Evolutionary conservation across 768 basidiomycete genomes (phyloP).

Genomic region (Tubosaeta sp.): DNA sequence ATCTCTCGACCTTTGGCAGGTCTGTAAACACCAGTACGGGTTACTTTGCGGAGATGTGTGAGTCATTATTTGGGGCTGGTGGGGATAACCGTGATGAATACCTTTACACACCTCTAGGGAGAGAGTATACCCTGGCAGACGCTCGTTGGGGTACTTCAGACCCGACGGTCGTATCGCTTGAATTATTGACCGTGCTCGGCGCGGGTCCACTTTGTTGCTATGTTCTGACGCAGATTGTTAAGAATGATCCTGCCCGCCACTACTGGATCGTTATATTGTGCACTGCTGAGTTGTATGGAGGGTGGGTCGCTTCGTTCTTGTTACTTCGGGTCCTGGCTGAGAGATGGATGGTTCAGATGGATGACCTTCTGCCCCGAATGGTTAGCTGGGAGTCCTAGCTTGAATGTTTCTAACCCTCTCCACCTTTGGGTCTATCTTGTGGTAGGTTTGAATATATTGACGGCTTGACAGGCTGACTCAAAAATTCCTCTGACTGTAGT

Average conservation of each 20-base stretch:
- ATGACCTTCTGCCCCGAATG: slow-evolving; percentile 91
- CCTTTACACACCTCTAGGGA: slow-evolving; percentile 46
- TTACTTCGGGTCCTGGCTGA: neutral
- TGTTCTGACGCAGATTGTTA: slow-evolving; percentile 61
- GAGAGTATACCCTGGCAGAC: slow-evolving; percentile 77
- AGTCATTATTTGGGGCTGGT: slow-evolving; percentile 21
- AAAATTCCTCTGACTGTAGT: slow-evolving; percentile 36
- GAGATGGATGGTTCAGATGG: slow-evolving; percentile 41
- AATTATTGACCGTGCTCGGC: slow-evolving; percentile 73
- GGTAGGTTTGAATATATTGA: slow-evolving; percentile 41
- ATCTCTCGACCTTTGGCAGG: slow-evolving; percentile 69
- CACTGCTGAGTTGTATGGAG: slow-evolving; percentile 76
- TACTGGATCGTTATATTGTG: slow-evolving; percentile 74
- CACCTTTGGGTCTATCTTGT: slow-evolving; percentile 79
- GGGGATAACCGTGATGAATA: neutral
- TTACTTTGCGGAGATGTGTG: slow-evolving; percentile 71
- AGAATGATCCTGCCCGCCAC: slow-evolving; percentile 54
- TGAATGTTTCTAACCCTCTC: slow-evolving; percentile 66
- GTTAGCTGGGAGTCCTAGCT: slow-evolving; percentile 68
- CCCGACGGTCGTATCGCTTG: slow-evolving; percentile 75
- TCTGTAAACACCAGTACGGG: slow-evolving; percentile 67
- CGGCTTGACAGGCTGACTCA: neutral
- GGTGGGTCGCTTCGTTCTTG: slow-evolving; percentile 37
- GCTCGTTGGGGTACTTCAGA: slow-evolving; percentile 79
- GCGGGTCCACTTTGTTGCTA: slow-evolving; percentile 73